Conservation (phyloP, 2,329 filamentous ascomycete genomes). For the Rachicladosporium sp. region DNA sequence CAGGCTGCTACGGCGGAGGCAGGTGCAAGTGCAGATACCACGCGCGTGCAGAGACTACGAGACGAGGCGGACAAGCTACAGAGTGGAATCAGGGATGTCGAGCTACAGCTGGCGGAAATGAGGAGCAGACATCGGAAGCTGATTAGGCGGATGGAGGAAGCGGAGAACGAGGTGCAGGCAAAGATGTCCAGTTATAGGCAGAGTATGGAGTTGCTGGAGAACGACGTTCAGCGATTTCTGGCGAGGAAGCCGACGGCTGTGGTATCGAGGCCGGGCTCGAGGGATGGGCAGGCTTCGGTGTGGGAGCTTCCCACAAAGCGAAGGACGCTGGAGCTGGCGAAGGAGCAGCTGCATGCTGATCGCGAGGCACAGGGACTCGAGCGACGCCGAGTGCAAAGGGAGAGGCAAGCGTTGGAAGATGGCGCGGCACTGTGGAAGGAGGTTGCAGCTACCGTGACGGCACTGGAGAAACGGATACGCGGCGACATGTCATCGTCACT, state of each 20-base stretch:
- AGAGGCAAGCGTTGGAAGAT: conserved; percentile 53
- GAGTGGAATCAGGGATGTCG: conserved; percentile 53
- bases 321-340: conserved; percentile 58
- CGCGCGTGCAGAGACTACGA: conserved; percentile 40
- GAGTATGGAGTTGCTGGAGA: conserved; percentile 53
- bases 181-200: conserved; percentile 60
- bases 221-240: conserved; percentile 48
- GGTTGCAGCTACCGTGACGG: conserved; percentile 45
- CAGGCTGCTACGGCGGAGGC: conserved; percentile 44
- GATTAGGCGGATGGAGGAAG: conserved; percentile 47
- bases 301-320: conserved; percentile 49
- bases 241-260: conserved; percentile 8
- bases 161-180: conserved; percentile 54
- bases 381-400: conserved; percentile 45
- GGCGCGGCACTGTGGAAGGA: conserved; percentile 56
- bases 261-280: conserved; percentile 4
- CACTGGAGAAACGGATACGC: conserved; percentile 55
- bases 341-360: conserved; percentile 58
- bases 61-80: conserved; percentile 42
- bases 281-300: conserved; percentile 13
- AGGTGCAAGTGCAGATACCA: conserved; percentile 43
- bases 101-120: conserved; percentile 50
- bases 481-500: conserved; percentile 36
- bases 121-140: conserved; percentile 49
- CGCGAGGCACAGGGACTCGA: conserved; percentile 43